Base-by-base conservation (phyloP, 139 green algal genomes). In the Spirogloea muscicola region DNA sequence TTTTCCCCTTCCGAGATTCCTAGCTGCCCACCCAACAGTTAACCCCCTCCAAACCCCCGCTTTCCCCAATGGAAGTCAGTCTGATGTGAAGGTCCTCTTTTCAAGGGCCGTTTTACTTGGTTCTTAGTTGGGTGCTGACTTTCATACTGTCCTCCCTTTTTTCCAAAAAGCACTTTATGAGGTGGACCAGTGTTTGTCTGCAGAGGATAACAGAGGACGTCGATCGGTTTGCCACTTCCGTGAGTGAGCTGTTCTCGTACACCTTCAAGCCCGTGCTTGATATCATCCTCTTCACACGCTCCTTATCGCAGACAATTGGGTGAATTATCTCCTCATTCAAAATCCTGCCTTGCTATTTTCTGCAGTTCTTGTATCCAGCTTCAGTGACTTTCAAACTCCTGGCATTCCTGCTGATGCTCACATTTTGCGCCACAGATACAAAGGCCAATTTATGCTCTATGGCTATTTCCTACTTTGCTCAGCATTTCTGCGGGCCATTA, bases 201-300 rank as follows among this genome's bases (percentile, higher is more conserved):
- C 60, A 70, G 60, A 57, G 60, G 38, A 70, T 70, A 57, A 51
- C 60, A 6, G 60, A 70, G 46, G 93, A 98, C 49, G 89, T 97
- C 60, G 93, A 97, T 72, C 93, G 94, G 83, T 98, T 97, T 67
- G 82, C 80, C 29, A 87, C 84, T 49, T 77, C 88, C 52, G 84
- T 96, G 58, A 84, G 49, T 34, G 92, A 97, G 69, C 86, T 97
- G 41, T 97, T 94, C 86, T 82, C 66, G 52, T 89, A 96, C 80
- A 97, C 91, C 13, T 95, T 97, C 84, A 97, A 94, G 86, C 93
- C 93, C 16, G 73, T 96, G 69, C 84, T 97, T 72, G 93, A 98
- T 70, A 92, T 98, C 40, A 61, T 95, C 10, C 87, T 97, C 2
- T 97, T 96, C 88, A 97, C 93, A 3, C 82, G 88, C 37, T 88